phyloP scores from a whole-genome alignment of 306 rosid species.

The Cyamopsis tetragonoloba region DNA sequence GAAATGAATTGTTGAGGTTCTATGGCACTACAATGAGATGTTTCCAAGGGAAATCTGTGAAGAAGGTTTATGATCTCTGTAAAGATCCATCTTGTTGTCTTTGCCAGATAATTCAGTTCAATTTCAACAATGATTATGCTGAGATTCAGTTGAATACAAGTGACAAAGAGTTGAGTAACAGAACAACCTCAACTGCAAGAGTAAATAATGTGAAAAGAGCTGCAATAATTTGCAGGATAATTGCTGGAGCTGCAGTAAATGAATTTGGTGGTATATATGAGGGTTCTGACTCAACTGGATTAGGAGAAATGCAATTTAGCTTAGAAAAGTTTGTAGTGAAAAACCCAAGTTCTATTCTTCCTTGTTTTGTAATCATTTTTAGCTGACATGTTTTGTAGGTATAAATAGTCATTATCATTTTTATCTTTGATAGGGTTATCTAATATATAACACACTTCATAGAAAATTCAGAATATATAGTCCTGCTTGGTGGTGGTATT shows the following conservation, averaged over 20 bases:
- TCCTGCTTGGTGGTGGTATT: background rate
- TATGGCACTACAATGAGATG: conserved; percentile 56
- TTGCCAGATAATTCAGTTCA: conserved; percentile 52
- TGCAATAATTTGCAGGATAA: conserved; percentile 62
- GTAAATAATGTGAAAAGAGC: conserved; percentile 47
- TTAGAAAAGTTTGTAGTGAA: conserved; percentile 35
- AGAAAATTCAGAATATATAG: conserved; percentile 6
- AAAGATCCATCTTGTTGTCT: conserved; percentile 45
- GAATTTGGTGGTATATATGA: conserved; percentile 29
- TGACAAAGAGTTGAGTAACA: conserved; percentile 26
- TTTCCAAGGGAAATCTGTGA: conserved; percentile 31
- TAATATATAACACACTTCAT: background rate
- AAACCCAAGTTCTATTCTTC: conserved; percentile 66
- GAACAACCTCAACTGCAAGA: conserved; percentile 18
- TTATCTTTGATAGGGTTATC: background rate
- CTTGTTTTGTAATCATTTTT: conserved; percentile 69
- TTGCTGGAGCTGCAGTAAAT: conserved; percentile 49
- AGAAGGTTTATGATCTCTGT: conserved; percentile 44
- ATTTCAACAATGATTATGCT: conserved; percentile 25
- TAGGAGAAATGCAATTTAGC: conserved; percentile 30
- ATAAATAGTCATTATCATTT: background rate
- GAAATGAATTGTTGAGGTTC: conserved; percentile 62
- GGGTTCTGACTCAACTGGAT: conserved; percentile 19
- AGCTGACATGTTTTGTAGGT: conserved; percentile 29
- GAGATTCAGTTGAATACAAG: conserved; percentile 35